Percentiles rank a stretch among this genome's conserved stretches.
phyloP scores from a whole-genome alignment of 176 grass and related monocot species.

The Bonia amplexicaulis region DNA sequence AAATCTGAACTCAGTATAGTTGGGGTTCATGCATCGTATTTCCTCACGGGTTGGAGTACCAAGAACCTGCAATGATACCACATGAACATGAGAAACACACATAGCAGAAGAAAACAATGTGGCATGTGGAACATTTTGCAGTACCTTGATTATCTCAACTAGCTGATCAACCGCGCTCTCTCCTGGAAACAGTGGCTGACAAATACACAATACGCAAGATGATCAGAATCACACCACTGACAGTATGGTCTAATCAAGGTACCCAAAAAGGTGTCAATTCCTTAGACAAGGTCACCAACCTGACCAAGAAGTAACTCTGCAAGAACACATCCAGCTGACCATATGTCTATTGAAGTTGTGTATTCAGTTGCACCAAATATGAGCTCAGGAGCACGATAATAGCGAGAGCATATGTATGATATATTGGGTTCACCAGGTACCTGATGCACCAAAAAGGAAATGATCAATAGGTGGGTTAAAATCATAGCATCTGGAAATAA shows the following conservation, averaged over 20 bases:
- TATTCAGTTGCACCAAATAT: constrained; percentile 69
- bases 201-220: constrained; percentile 27
- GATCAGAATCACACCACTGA: constrained; percentile 7
- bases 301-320: constrained; percentile 68
- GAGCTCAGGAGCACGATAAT: constrained; percentile 71
- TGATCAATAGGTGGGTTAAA: not conserved
- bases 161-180: constrained; percentile 82
- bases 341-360: constrained; percentile 67
- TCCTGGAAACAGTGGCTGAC: constrained; percentile 82
- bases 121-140: not conserved
- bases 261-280: not conserved
- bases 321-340: constrained; percentile 70
- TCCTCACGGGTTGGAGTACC: constrained; percentile 96
- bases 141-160: constrained; percentile 92
- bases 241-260: not conserved
- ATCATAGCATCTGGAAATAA: not conserved
- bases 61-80: constrained; percentile 59
- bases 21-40: constrained; percentile 95
- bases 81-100: not conserved
- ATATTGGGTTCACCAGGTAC: constrained; percentile 57
- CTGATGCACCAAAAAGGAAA: not conserved
- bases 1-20: constrained; percentile 92
- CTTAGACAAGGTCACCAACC: constrained; percentile 41
- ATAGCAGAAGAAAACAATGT: not conserved
- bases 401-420: constrained; percentile 70